Base-by-base conservation (phyloP, 75 land plant genomes). In the Sequoiadendron giganteum region DNA sequence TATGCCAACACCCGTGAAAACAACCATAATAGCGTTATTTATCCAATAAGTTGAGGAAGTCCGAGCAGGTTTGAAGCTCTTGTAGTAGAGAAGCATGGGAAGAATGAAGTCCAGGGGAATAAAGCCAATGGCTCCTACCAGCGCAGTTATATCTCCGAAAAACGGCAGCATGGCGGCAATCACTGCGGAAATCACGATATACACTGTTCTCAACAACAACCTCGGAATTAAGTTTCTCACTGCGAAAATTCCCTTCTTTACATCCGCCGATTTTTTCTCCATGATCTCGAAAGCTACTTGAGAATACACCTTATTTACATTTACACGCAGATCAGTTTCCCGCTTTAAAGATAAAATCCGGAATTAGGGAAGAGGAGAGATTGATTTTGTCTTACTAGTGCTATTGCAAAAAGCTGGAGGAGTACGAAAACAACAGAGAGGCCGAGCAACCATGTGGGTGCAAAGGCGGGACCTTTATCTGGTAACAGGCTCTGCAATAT, bases 131-230 rank as follows among this genome's bases (percentile, higher is more conserved):
- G 32, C 98, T 96, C 30, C 99, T 0, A 97, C 91, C 13, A 95
- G 92, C 9, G 91, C 96, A 84, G 87, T 96, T 15, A 98, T 93
- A 90, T 98, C 99, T 28, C 99, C 98, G 87, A 98, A 98, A 91
- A 98, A 98, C 1, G 99, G 99, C 34, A 98, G 88, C 94, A 97
- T 95, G 10, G 99, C 97, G 25, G 98, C 95, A 38, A 98, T 54
- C 75, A 95, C 91, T 0, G 94, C 93, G 75, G 96, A 95, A 25
- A 94, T 61, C 25, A 87, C 86, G 86, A 97, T 88, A 86, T 93
- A 97, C 3, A 92, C n/a, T 4, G 95, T 68, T 30, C 99, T 85
- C 40, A 97, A 87, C 0, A 92, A 61, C 25, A 97, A 36, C 79
- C 99, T 89, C 0, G 99, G 98, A 25, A 97, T 80, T 28, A 96